Percentiles rank a stretch among this genome's conserved stretches.
These are phyloP conservation scores for Boletus vermiculosoides DNA, from an alignment of 768 basidiomycete species.

Conservation along the genomic window DNA sequence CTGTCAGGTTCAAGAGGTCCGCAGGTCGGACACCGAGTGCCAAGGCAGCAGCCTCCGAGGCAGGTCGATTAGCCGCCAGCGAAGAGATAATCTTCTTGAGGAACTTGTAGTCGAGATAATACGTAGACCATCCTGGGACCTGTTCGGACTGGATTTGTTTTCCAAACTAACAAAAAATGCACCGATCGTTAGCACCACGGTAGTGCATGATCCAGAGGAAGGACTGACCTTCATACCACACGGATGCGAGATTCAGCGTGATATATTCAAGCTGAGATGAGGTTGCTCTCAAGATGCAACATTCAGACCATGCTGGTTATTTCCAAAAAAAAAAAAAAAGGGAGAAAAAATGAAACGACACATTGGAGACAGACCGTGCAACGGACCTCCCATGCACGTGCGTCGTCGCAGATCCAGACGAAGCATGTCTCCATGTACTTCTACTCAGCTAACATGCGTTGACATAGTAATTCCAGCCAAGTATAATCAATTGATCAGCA, in stretches of 20 bases:
- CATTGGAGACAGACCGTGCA: slow-evolving; percentile 6
- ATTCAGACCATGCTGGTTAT: slow-evolving; percentile 30
- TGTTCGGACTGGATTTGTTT: slow-evolving; percentile 96
- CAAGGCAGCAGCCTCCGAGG: slow-evolving; percentile 84
- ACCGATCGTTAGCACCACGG: background rate
- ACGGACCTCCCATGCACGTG: slow-evolving; percentile 20
- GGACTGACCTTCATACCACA: slow-evolving; percentile 33
- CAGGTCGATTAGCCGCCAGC: slow-evolving; percentile 83
- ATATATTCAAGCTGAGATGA: slow-evolving; percentile 4
- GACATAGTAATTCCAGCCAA: background rate
- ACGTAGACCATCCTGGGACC: slow-evolving; percentile 93
- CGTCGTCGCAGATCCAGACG: slow-evolving; percentile 6
- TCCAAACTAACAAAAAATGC: slow-evolving; percentile 74
- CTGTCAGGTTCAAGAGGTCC: slow-evolving; percentile 42
- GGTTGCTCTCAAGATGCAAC: slow-evolving; percentile 9
- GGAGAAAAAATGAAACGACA: slow-evolving; percentile 7
- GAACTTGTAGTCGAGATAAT: slow-evolving; percentile 98
- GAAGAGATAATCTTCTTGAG: slow-evolving; percentile 99
- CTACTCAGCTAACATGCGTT: background rate
- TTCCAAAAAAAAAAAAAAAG: slow-evolving; percentile 14
- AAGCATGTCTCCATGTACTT: background rate
- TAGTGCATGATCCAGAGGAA: background rate
- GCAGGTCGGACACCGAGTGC: slow-evolving; percentile 78
- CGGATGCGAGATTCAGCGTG: slow-evolving; percentile 12
- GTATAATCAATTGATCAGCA: slow-evolving; percentile 4